Percentiles rank a stretch among this genome's conserved stretches.
Conservation (phyloP, 768 basidiomycete species). For the Calocybe cyanea region DNA sequence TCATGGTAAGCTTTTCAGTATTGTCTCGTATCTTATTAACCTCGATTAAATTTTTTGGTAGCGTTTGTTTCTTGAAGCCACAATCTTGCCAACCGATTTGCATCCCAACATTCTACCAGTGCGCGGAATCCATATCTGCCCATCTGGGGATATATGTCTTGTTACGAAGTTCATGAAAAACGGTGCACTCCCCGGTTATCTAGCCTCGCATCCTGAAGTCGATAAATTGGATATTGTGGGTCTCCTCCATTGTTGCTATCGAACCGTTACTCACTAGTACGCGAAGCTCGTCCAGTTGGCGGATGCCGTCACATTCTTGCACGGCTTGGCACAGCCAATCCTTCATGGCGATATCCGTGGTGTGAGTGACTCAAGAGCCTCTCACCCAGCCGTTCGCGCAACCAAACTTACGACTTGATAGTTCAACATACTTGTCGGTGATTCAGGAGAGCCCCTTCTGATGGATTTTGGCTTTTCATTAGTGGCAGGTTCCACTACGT, state of each 20-base stretch:
- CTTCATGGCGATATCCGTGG: constrained; percentile 17
- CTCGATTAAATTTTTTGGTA: background rate
- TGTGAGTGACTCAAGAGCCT: constrained; percentile 9
- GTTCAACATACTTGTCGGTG: constrained; percentile 14
- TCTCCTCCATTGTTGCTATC: no score
- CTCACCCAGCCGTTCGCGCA: background rate
- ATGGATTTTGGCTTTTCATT: constrained; percentile 11
- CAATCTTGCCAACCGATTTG: background rate
- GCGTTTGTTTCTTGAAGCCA: constrained; percentile 13
- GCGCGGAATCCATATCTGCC: constrained; percentile 5
- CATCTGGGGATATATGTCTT: constrained; percentile 1
- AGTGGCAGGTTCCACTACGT: constrained; percentile 2
- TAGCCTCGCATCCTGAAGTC: background rate
- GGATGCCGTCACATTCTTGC: constrained; percentile 9
- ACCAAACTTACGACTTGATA: background rate
- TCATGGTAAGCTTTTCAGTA: constrained; percentile 1
- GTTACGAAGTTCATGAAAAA: constrained; percentile 8
- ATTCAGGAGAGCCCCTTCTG: constrained; percentile 10
- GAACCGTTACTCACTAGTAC: background rate
- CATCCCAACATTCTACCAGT: constrained; percentile 13
- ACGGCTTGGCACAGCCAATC: constrained; percentile 8
- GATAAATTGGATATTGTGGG: constrained; percentile 10
- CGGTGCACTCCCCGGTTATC: constrained; percentile 8
- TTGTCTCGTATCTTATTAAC: no score
- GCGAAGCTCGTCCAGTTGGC: constrained; percentile 10